Evolutionary conservation across 257 asterid species (phyloP).

Genomic region (Paraleonurus japonicus): DNA sequence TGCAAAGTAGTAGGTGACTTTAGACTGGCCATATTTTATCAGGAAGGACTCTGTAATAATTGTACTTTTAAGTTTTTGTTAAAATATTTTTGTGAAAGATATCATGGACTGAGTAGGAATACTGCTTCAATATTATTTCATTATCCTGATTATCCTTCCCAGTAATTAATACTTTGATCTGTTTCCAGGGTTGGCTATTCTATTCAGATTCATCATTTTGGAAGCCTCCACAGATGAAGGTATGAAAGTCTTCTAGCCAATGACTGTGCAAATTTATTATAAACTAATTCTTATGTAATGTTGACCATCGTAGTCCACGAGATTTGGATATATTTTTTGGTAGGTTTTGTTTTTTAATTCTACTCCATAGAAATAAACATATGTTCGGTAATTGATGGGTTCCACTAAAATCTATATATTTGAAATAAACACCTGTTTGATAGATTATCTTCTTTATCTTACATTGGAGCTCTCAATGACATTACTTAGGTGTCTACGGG

Average conservation of each 20-base stretch:
- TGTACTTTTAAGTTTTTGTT: not conserved
- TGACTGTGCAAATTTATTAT: not conserved
- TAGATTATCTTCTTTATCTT: too few relatives aligned
- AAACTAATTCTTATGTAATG: not conserved
- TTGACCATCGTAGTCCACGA: not conserved
- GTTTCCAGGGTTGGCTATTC: conserved; percentile 93
- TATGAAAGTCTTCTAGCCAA: conserved; percentile 14
- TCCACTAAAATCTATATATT: not conserved
- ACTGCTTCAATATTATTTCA: not conserved
- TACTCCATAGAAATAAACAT: not conserved
- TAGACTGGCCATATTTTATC: not conserved
- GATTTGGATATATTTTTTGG: not conserved
- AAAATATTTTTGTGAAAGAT: not conserved
- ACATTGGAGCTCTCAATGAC: not conserved
- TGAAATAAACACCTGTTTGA: too few relatives aligned
- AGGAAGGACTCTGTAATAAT: not conserved
- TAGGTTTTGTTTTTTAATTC: not conserved
- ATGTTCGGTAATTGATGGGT: not conserved
- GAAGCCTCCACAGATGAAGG: conserved; percentile 99
- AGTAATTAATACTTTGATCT: conserved; percentile 18
- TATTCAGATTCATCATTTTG: conserved; percentile 87
- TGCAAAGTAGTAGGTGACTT: not conserved
- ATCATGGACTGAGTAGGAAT: not conserved
- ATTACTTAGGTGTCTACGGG: not conserved
- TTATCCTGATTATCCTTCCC: conserved; percentile 2